Conservation (phyloP, 371 early-diverging fungal genomes). For the Mycotypha africana region DNA sequence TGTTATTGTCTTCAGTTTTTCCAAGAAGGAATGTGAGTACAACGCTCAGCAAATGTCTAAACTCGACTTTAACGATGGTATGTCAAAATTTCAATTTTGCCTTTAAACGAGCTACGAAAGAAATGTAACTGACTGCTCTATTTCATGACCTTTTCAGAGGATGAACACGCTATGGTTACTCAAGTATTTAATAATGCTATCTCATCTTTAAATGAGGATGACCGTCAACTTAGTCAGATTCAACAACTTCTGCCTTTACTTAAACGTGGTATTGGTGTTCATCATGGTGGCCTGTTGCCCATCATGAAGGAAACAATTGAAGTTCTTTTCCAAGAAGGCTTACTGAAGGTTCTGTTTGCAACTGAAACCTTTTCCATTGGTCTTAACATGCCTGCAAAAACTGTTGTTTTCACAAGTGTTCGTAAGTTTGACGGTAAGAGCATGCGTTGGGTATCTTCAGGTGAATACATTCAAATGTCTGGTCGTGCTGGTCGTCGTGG, state of each 20-base stretch:
- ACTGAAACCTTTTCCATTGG: slow-evolving; percentile 99
- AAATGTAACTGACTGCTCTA: too few species aligned
- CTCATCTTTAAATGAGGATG: slow-evolving; percentile 85
- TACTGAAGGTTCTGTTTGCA: slow-evolving; percentile 98
- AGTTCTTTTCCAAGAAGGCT: slow-evolving; percentile 98
- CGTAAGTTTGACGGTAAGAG: slow-evolving; percentile 97
- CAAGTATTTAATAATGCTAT: slow-evolving; percentile 95
- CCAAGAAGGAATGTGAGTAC: slow-evolving; percentile 95
- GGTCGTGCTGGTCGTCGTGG: slow-evolving; percentile 98
- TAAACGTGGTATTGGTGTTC: slow-evolving; percentile 98
- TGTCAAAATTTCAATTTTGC: too few species aligned
- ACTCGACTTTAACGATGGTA: slow-evolving; percentile 88
- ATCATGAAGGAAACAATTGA: slow-evolving; percentile 99
- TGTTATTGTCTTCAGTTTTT: slow-evolving; percentile 99
- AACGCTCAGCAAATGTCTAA: slow-evolving; percentile 91
- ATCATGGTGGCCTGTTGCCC: slow-evolving; percentile 99
- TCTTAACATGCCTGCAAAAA: slow-evolving; percentile 99
- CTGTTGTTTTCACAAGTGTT: slow-evolving; percentile 97
- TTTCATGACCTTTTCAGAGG: too few species aligned
- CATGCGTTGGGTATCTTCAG: slow-evolving; percentile 86
- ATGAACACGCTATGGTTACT: slow-evolving; percentile 87
- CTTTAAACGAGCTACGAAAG: too few species aligned
- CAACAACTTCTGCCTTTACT: slow-evolving; percentile 92
- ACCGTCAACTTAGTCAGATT: slow-evolving; percentile 94
- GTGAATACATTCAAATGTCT: slow-evolving; percentile 99